Percentiles rank a stretch among this genome's conserved stretches.
Conservation (phyloP, 2,329 filamentous ascomycete species). For the Conoideocrella luteorostrata region DNA sequence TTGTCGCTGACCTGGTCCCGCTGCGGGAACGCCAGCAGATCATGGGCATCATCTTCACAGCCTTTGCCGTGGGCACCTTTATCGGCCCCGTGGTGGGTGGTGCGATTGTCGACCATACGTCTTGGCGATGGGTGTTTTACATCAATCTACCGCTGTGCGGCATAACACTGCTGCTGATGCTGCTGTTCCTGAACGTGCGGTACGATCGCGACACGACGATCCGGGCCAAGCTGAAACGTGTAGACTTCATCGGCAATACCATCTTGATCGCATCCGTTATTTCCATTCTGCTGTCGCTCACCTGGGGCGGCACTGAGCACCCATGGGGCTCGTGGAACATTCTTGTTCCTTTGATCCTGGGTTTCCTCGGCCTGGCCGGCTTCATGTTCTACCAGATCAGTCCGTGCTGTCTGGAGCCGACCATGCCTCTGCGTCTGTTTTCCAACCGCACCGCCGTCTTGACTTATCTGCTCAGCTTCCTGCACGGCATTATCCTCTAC, state of each 20-base stretch:
- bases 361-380: constrained; percentile 21
- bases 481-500: constrained; percentile 24
- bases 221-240: not conserved
- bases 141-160: constrained; percentile 35
- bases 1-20: constrained; percentile 40
- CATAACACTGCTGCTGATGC: constrained; percentile 21
- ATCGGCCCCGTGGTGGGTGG: constrained; percentile 29
- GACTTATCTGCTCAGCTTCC: constrained; percentile 17
- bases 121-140: constrained; percentile 42
- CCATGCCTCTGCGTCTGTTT: constrained; percentile 9
- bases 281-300: constrained; percentile 22
- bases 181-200: constrained; percentile 32
- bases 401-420: constrained; percentile 2
- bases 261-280: constrained; percentile 30
- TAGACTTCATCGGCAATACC: constrained; percentile 35
- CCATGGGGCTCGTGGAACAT: constrained; percentile 31
- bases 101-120: constrained; percentile 19
- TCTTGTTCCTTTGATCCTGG: constrained; percentile 34
- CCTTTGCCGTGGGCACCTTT: constrained; percentile 27
- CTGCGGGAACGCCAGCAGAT: constrained; percentile 39
- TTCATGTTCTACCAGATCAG: constrained; percentile 10
- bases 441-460: constrained; percentile 17
- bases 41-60: constrained; percentile 26
- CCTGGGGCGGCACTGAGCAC: constrained; percentile 30
- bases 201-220: not conserved